Conservation (phyloP, 176 grass and related monocot species). For the Ensete ventricosum region DNA sequence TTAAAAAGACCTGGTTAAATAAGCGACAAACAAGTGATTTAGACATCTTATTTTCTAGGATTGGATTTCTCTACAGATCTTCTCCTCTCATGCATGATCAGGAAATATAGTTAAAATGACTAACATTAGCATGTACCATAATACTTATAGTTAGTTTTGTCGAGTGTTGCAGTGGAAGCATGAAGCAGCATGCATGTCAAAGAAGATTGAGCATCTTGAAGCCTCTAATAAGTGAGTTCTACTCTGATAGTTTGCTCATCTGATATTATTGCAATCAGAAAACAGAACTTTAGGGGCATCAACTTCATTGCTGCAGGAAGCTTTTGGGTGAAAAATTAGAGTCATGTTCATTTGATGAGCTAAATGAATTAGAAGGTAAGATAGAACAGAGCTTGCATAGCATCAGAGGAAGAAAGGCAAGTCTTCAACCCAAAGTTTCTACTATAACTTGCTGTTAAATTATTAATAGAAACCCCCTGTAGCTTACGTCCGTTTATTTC, state of each 20-base stretch:
- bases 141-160: conserved; percentile 10
- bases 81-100: not conserved
- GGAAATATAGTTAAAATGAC: not conserved
- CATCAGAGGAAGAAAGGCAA: conserved; percentile 31
- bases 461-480: not conserved
- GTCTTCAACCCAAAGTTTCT: not conserved
- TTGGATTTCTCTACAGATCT: not conserved
- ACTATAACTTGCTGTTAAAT: not conserved
- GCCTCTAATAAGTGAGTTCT: conserved; percentile 20
- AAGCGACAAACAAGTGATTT: too few species aligned
- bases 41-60: too few species aligned
- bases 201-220: conserved; percentile 31
- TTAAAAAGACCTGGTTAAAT: too few species aligned
- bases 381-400: conserved; percentile 22
- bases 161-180: conserved; percentile 19
- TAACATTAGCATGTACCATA: not conserved
- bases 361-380: conserved; percentile 19
- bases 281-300: too few species aligned
- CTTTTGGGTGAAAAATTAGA: conserved; percentile 32
- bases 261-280: not conserved
- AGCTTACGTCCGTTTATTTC: too few species aligned
- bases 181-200: conserved; percentile 13
- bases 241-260: not conserved
- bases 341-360: conserved; percentile 22
- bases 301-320: conserved; percentile 15